Evolutionary conservation across 1,284 basidiomycete genomes (phyloP).

Genomic region (Xerocomus minutiporus): DNA sequence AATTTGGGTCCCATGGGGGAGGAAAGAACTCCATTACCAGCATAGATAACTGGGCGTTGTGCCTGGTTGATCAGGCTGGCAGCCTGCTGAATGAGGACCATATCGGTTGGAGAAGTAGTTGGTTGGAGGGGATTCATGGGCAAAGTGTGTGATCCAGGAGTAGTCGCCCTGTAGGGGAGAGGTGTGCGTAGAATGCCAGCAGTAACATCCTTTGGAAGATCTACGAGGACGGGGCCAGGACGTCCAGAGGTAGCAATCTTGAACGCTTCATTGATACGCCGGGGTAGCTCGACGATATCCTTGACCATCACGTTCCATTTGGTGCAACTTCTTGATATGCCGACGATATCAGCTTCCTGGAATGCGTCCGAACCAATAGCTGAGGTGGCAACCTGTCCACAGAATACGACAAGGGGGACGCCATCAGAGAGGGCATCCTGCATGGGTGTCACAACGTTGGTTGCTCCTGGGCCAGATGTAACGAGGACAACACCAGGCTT

Average conservation of each 20-base stretch:
- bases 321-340: constrained; percentile 94
- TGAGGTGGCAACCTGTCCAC: constrained; percentile 97
- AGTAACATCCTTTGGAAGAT: constrained; percentile 96
- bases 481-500: constrained; percentile 98
- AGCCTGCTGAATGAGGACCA: constrained; percentile 71
- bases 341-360: constrained; percentile 96
- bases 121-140: constrained; percentile 71
- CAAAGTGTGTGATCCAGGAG: constrained; percentile 75
- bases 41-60: constrained; percentile 90
- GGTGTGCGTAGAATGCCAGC: constrained; percentile 86
- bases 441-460: constrained; percentile 97
- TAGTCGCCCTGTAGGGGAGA: constrained; percentile 84
- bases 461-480: constrained; percentile 96
- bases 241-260: constrained; percentile 97
- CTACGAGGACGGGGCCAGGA: constrained; percentile 95
- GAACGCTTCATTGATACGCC: constrained; percentile 98
- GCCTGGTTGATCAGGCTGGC: constrained; percentile 90
- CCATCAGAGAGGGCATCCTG: constrained; percentile 97
- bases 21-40: constrained; percentile 87
- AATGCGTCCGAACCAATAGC: constrained; percentile 97
- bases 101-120: constrained; percentile 59
- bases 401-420: constrained; percentile 92
- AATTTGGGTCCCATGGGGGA: constrained; percentile 81
- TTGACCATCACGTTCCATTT: constrained; percentile 99
- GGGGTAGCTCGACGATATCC: constrained; percentile 90